Percentiles rank a stretch among this genome's conserved stretches.
phyloP scores from a whole-genome alignment of 225 moss, liverwort and hornwort genomes.

The Physcomitrium patens region DNA sequence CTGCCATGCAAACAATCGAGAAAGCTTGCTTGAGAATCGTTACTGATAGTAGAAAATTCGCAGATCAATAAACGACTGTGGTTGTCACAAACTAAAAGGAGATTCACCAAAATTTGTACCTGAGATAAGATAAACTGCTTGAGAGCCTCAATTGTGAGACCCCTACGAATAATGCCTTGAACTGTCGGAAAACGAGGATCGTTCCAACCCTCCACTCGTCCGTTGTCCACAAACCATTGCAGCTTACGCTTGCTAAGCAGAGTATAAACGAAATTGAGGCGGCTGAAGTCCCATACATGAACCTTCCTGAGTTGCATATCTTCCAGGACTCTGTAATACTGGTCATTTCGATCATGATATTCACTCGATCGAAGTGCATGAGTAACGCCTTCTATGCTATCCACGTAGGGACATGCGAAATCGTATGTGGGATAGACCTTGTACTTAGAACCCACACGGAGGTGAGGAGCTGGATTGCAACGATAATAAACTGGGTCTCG shows the following conservation, averaged over 20 bases:
- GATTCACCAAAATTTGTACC: slow-evolving; percentile 37
- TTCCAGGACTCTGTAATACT: slow-evolving; percentile 71
- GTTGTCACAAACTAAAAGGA: not conserved
- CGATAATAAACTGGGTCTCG: slow-evolving; percentile 82
- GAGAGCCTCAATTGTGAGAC: slow-evolving; percentile 79
- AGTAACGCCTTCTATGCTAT: slow-evolving; percentile 75
- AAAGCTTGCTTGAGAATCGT: not conserved
- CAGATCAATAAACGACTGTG: not conserved
- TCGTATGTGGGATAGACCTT: slow-evolving; percentile 77
- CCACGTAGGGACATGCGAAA: slow-evolving; percentile 79
- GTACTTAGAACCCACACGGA: slow-evolving; percentile 62
- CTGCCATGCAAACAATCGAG: slow-evolving; percentile 30
- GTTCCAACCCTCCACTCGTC: slow-evolving; percentile 79
- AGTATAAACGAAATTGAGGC: slow-evolving; percentile 81
- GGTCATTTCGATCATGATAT: slow-evolving; percentile 85
- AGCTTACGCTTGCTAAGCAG: slow-evolving; percentile 81
- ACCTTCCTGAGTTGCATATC: slow-evolving; percentile 76
- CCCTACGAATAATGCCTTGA: slow-evolving; percentile 67
- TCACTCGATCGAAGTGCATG: slow-evolving; percentile 83
- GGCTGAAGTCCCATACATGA: slow-evolving; percentile 81
- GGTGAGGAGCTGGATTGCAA: slow-evolving; percentile 68
- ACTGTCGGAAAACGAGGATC: slow-evolving; percentile 88
- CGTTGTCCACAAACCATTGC: slow-evolving; percentile 78
- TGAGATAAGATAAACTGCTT: slow-evolving; percentile 78
- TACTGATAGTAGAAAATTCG: not conserved